Evolutionary conservation across 2,329 filamentous ascomycete genomes (phyloP).

Genomic region (Aureobasidium uvarum): DNA sequence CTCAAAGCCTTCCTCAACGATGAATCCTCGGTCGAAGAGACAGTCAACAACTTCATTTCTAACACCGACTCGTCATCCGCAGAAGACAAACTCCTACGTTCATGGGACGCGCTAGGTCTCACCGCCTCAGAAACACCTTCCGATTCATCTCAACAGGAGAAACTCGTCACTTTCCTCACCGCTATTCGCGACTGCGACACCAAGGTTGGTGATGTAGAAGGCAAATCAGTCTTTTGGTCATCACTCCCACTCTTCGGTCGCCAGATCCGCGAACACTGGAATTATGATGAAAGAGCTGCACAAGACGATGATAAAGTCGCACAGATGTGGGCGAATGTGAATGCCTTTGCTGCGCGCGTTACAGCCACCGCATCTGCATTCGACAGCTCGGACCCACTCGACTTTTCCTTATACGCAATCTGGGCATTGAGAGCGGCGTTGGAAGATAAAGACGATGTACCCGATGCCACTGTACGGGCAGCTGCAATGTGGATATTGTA

Average conservation of each 20-base stretch:
- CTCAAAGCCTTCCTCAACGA: constrained; percentile 17
- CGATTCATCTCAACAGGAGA: constrained; percentile 4
- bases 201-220: constrained; percentile 11
- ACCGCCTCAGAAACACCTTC: background rate
- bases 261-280: constrained; percentile 37
- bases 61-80: constrained; percentile 4
- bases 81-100: constrained; percentile 21
- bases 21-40: constrained; percentile 1
- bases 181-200: constrained; percentile 13
- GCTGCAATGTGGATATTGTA: constrained; percentile 37
- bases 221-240: constrained; percentile 12
- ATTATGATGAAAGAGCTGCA: constrained; percentile 31
- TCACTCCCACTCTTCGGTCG: constrained; percentile 36
- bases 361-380: constrained; percentile 32
- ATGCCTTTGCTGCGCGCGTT: constrained; percentile 35
- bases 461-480: constrained; percentile 30
- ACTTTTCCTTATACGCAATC: constrained; percentile 36
- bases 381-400: constrained; percentile 29
- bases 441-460: constrained; percentile 32
- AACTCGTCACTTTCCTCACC: background rate
- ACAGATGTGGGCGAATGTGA: constrained; percentile 36
- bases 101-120: constrained; percentile 18
- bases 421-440: constrained; percentile 37
- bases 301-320: constrained; percentile 29
- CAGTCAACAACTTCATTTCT: constrained; percentile 8